Evolutionary conservation across 2,329 filamentous ascomycete genomes (phyloP).

Genomic region (Westerdykella aurantiaca): DNA sequence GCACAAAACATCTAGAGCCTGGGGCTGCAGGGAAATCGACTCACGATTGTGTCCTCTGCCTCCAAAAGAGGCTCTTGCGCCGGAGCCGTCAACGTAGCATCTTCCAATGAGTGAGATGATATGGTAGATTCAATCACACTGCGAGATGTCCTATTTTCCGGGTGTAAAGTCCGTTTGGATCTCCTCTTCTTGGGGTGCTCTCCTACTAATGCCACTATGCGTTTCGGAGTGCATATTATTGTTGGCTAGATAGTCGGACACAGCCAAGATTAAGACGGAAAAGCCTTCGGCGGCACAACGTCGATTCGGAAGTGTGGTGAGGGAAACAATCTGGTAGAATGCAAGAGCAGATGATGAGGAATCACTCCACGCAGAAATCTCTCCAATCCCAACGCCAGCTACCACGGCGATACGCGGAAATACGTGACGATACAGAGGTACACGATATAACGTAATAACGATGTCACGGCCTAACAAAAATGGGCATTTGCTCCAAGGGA

Average conservation of each 20-base stretch:
- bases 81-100: conserved; percentile 12
- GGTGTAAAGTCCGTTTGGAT: not conserved
- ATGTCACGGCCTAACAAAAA: conserved; percentile 33
- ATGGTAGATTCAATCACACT: conserved; percentile 5
- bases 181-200: not conserved
- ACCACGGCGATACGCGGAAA: too few relatives aligned
- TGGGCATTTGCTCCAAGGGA: conserved; percentile 45
- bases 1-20: not conserved
- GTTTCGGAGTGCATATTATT: not conserved
- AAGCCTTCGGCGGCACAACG: too few relatives aligned
- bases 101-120: conserved; percentile 4
- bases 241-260: not conserved
- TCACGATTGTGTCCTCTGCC: conserved; percentile 5
- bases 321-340: too few relatives aligned
- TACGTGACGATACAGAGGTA: too few relatives aligned
- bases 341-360: too few relatives aligned
- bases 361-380: too few relatives aligned
- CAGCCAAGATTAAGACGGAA: too few relatives aligned
- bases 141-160: not conserved
- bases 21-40: not conserved
- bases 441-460: too few relatives aligned
- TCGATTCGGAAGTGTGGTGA: too few relatives aligned
- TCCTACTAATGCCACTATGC: not conserved
- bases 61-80: conserved; percentile 12
- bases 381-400: too few relatives aligned